Conservation (phyloP, 2,329 filamentous ascomycete genomes). For the Paraconiothyrium sp. region DNA sequence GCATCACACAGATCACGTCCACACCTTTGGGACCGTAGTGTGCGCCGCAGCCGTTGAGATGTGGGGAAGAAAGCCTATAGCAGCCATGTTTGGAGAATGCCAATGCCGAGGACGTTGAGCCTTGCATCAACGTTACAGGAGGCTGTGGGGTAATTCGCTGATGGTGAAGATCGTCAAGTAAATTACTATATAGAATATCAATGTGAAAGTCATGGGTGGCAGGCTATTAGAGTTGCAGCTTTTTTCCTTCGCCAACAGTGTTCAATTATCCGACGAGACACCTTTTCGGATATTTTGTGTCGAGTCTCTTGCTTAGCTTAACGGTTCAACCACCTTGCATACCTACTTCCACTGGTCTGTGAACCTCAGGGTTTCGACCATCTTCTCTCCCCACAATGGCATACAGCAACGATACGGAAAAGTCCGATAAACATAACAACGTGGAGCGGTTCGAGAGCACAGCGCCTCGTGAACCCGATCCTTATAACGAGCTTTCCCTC, state of each 20-base stretch:
- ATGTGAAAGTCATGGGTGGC: too few relatives aligned
- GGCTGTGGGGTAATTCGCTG: background rate
- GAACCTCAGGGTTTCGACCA: too few relatives aligned
- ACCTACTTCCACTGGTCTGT: too few relatives aligned
- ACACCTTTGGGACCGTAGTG: background rate
- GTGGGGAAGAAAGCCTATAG: slow-evolving; percentile 1
- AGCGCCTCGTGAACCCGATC: background rate
- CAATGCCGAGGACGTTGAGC: slow-evolving; percentile 1
- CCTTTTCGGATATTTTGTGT: too few relatives aligned
- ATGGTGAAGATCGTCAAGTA: background rate
- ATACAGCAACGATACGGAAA: background rate
- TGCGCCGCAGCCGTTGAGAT: background rate
- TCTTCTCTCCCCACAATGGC: background rate
- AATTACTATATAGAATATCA: too few relatives aligned
- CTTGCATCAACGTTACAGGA: background rate
- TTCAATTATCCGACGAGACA: too few relatives aligned
- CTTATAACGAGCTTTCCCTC: slow-evolving; percentile 15
- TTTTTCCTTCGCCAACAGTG: too few relatives aligned
- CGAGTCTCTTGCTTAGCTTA: too few relatives aligned
- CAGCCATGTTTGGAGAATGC: background rate
- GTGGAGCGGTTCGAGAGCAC: background rate
- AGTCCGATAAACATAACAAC: background rate
- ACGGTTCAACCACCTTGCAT: too few relatives aligned
- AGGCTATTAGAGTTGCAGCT: too few relatives aligned
- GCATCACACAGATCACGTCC: background rate